These are phyloP conservation scores for Peronosclerospora sorghi DNA, from an alignment of 352 stramenopile genomes.

Conservation along the genomic window DNA sequence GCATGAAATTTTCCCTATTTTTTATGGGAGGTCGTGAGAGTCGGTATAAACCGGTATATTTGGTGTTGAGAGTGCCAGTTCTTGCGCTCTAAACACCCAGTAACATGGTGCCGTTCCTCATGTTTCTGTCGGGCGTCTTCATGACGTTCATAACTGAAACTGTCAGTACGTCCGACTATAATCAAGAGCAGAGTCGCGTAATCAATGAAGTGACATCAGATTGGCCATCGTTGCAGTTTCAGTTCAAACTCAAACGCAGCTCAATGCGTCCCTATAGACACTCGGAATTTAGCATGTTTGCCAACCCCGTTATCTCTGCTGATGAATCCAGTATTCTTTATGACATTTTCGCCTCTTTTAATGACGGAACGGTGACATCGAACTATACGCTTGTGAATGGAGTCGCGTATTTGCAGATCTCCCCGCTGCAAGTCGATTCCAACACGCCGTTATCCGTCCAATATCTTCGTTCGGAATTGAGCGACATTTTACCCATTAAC, in stretches of 20 bases:
- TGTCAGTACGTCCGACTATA: too few species aligned
- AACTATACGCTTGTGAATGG: conserved; percentile 20
- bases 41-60: too few species aligned
- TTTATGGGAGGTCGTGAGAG: too few species aligned
- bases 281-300: conserved; percentile 10
- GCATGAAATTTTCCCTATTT: too few species aligned
- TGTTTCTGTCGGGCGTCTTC: too few species aligned
- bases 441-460: neutral
- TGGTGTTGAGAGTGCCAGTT: too few species aligned
- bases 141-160: too few species aligned
- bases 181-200: too few species aligned
- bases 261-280: conserved; percentile 19
- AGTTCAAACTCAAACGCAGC: conserved; percentile 21
- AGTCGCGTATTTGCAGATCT: conserved; percentile 2
- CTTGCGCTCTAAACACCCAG: too few species aligned
- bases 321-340: conserved; percentile 14
- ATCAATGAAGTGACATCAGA: too few species aligned
- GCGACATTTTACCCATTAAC: conserved; percentile 3
- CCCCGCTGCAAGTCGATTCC: neutral
- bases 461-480: neutral
- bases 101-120: too few species aligned
- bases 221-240: conserved; percentile 15
- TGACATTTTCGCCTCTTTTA: conserved; percentile 9
- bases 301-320: conserved; percentile 7
- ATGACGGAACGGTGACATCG: conserved; percentile 4